Evolutionary conservation across 176 grass and related monocot genomes (phyloP), one percentile per base, ranked within the genome.

Genomic region (Pontederia crassipes): DNA sequence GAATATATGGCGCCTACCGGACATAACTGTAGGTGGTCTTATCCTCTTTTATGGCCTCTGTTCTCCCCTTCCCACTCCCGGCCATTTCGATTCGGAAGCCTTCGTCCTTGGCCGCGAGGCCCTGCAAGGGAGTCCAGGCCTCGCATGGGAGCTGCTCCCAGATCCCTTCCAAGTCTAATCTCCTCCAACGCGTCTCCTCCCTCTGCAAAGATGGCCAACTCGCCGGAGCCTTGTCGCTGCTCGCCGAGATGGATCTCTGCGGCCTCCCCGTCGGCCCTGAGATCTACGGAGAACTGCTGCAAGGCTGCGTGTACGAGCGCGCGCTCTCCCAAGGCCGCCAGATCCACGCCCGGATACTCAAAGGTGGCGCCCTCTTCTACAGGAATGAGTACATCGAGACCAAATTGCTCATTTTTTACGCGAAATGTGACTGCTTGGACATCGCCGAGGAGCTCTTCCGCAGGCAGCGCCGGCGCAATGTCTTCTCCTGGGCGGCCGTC

Each of bases 351-450:
- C 55, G 55, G 45, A 28, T 71, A 45, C 45, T 71, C 8, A 71
- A 71, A 51, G 48, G 17, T 12, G 55, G 68, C 3, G 8, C 45
- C 8, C 29, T 59, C 15, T 58, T 71, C 68, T 28, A 49, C 27
- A 58, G 54, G 49, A 71, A 71, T 17, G 68, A 71, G 68, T 71
- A 71, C 48, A 59, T 71, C n/a, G 55, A 71, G 8, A 50, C 68
- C 32, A 71, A 71, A 50, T 49, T 71, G 20, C 28, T 71, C 12
- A 71, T 71, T 18, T 59, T 71, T n/a, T 71, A 71, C 20, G 68
- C 68, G 45, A 58, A 71, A 28, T 71, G 68, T 49, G 68, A 46
- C 54, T 71, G 68, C 55, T 71, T 58, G 55, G 68, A 4, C 2
- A 28, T 49, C 8, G 45, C 68, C 5, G 45, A 71, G 20, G 68